Evolutionary conservation across 768 basidiomycete genomes (phyloP), one percentile per base, ranked within the genome.

Genomic region (Termitomyces sp.): DNA sequence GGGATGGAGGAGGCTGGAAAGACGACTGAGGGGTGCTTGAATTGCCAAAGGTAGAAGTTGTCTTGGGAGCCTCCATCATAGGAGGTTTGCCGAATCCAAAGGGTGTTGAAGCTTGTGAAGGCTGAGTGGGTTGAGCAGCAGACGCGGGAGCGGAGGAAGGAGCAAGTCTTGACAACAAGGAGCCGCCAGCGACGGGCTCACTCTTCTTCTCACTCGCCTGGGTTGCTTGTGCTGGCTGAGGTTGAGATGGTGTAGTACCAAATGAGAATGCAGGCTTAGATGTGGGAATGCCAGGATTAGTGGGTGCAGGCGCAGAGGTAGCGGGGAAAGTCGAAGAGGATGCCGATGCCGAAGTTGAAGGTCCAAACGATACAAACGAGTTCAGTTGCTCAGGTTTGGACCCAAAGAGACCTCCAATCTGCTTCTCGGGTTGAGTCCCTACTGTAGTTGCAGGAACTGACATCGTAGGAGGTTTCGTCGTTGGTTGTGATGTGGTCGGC

Each of bases 101-200:
- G 50, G 62, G 11, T 20, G 69, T 40, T 20, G 68, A 20, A 45
- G 62, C 15, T 25, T 59, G 63, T 54, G 57, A 31, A 4, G 62
- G 48, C 48, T 56, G 53, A 56, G 56, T 29, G 7, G 49, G 17
- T 34, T 57, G 49, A 45, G 64, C 38, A 40, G 62, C 48, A 9
- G 68, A 37, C 31, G 58, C 67, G 25, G 70, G 64, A 45, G 43
- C 34, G 6, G 51, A 14, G 29, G 55, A 43, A 60, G 66, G 64
- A 11, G 65, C 67, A 32, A 70, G 46, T 31, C 71, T 65, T 40
- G 72, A 69, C 54, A 72, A 38, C 12, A 72, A 63, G 15, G 68
- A 67, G 52, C 57, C 58, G 12, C 67, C 65, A 42, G 57, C 25
- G 10, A 56, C 50, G 6, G 61, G 43, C 36, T 62, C 51, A 45